phyloP scores from a whole-genome alignment of 768 basidiomycete species.

The Rhodotorula babjevae region DNA sequence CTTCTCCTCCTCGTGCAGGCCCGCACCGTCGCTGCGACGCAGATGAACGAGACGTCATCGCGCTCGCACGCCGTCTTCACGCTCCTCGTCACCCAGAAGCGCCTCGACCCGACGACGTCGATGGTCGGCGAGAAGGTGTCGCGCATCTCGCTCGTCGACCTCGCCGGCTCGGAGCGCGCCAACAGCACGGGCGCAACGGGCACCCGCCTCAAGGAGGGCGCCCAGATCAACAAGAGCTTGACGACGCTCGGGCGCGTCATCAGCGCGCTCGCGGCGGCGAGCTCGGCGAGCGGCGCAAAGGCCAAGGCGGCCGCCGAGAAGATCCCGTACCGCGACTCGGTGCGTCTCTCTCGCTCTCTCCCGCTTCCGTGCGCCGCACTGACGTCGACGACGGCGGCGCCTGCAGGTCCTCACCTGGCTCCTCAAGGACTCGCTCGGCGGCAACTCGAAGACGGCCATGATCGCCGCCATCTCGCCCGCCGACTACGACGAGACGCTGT shows the following conservation, averaged over 20 bases:
- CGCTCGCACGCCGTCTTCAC: conserved; percentile 99
- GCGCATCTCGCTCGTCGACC: conserved; percentile 90
- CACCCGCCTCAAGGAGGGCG: conserved; percentile 67
- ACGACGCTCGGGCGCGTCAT: conserved; percentile 98
- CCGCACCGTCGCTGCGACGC: conserved; percentile 93
- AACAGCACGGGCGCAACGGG: conserved; percentile 98
- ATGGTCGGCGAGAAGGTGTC: conserved; percentile 98
- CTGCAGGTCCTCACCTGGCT: conserved; percentile 95
- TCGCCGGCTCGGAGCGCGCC: conserved; percentile 93
- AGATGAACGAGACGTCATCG: conserved; percentile 98
- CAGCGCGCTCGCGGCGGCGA: conserved; percentile 68
- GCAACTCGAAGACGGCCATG: conserved; percentile 96
- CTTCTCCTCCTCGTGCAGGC: conserved; percentile 50
- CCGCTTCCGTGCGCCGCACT: no score
- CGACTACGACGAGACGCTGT: conserved; percentile 95
- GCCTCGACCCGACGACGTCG: conserved; percentile 73
- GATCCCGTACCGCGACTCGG: conserved; percentile 95
- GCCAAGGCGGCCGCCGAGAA: conserved; percentile 87
- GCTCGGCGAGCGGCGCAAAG: conserved; percentile 54
- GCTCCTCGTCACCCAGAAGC: conserved; percentile 85
- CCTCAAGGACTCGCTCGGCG: conserved; percentile 93
- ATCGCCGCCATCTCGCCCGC: conserved; percentile 98
- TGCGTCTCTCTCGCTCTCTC: conserved; percentile 49
- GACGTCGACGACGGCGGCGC: neutral
- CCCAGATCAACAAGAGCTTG: conserved; percentile 92